Conservation (phyloP, 2,329 filamentous ascomycete species). For the Talaromyces sp. region DNA sequence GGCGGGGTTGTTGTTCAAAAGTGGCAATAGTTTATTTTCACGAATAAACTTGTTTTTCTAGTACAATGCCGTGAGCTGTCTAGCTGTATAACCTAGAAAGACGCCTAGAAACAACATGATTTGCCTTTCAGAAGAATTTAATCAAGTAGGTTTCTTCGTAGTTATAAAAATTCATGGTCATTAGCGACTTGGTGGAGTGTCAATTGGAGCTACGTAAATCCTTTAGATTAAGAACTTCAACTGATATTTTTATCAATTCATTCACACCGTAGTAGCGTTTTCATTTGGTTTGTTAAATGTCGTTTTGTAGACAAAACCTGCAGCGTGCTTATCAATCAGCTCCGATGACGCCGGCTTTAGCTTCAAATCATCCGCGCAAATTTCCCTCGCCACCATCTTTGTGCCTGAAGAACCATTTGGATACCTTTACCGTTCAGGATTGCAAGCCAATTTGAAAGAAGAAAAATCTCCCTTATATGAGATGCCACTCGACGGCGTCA, state of each 20-base stretch:
- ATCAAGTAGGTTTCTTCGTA: neutral
- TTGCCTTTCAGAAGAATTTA: neutral
- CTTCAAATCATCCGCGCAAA: neutral
- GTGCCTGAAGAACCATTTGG: neutral
- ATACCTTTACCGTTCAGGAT: neutral
- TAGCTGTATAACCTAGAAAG: neutral
- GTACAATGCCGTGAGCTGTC: neutral
- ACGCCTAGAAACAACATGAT: neutral
- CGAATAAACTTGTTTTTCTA: neutral
- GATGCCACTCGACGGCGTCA: conserved; percentile 39
- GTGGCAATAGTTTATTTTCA: conserved; percentile 28
- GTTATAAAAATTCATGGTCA: neutral
- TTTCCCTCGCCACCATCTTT: neutral
- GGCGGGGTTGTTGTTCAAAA: conserved; percentile 48
- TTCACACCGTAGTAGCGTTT: too few species aligned
- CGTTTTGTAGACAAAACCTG: neutral
- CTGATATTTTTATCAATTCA: too few species aligned
- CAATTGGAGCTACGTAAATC: too few species aligned
- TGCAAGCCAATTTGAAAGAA: neutral
- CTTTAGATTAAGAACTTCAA: too few species aligned
- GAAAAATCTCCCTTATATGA: conserved; percentile 2
- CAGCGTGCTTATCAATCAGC: conserved; percentile 12
- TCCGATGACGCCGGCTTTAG: conserved; percentile 12
- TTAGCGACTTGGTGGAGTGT: neutral
- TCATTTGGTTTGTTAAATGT: too few species aligned